These are phyloP conservation scores for Boechera retrofracta DNA, from an alignment of 345 rosid genomes.

Conservation along the genomic window DNA sequence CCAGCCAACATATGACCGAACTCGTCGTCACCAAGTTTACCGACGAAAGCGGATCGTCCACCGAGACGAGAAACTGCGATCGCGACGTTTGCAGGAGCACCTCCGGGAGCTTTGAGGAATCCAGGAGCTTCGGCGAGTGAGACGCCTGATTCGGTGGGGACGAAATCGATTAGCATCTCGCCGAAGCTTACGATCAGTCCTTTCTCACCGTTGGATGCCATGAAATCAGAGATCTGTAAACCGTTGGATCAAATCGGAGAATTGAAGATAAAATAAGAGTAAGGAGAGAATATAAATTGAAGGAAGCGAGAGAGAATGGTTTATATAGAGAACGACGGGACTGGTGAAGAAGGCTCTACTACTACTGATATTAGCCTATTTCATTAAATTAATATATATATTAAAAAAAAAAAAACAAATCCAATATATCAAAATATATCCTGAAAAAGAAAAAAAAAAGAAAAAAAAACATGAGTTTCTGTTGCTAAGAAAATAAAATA, in stretches of 20 bases:
- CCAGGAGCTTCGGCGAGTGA: slow-evolving; percentile 72
- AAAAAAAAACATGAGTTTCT: background rate
- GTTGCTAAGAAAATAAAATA: background rate
- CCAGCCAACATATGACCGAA: slow-evolving; percentile 68
- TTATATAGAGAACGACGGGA: slow-evolving; percentile 39
- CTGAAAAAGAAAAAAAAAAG: background rate
- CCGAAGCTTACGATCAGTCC: slow-evolving; percentile 54
- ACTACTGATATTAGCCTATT: slow-evolving; percentile 3
- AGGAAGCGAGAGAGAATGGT: background rate
- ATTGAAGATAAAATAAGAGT: background rate
- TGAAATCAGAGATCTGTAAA: slow-evolving; percentile 36
- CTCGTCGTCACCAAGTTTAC: slow-evolving; percentile 70
- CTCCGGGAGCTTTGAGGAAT: slow-evolving; percentile 69
- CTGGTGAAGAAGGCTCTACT: slow-evolving; percentile 1
- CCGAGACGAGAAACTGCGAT: slow-evolving; percentile 62
- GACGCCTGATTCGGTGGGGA: slow-evolving; percentile 61
- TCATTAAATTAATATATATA: background rate
- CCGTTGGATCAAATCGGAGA: slow-evolving; percentile 37
- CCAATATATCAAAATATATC: background rate
- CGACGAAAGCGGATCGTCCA: slow-evolving; percentile 62
- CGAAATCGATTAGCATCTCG: slow-evolving; percentile 69
- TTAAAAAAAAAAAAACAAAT: no score
- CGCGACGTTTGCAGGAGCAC: slow-evolving; percentile 74
- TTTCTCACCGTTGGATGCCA: slow-evolving; percentile 54
- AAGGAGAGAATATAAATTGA: slow-evolving; percentile 10